A percentile compares a stretch with the other conserved stretches of the same genome.
Conservation (phyloP, 495 filamentous ascomycete species). For the Neurospora sp. region DNA sequence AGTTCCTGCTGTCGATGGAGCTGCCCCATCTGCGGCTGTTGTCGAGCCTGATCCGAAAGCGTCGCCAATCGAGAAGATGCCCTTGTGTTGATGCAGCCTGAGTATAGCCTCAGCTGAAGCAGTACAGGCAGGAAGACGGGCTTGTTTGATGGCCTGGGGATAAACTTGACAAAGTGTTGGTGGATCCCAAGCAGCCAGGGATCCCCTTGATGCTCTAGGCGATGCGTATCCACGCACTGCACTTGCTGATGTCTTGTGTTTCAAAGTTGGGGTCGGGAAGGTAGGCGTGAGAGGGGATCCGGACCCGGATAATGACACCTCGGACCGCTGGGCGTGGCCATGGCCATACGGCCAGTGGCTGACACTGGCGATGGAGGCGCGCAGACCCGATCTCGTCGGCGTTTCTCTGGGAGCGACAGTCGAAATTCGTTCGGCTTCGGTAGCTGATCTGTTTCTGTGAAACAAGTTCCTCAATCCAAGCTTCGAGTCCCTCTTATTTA, state of each 20-base stretch:
- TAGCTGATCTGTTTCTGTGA: conserved; percentile 22
- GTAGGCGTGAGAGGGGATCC: background rate
- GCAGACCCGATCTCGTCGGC: conserved; percentile 23
- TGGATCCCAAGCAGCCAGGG: conserved; percentile 51
- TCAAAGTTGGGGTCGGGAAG: conserved; percentile 15
- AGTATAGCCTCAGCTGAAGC: conserved; percentile 49
- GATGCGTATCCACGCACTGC: conserved; percentile 15
- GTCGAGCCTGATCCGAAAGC: conserved; percentile 26
- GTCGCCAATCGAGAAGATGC: conserved; percentile 32
- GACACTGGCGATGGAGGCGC: conserved; percentile 34
- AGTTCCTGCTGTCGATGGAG: background rate
- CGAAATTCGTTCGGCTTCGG: conserved; percentile 12
- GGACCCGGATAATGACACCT: conserved; percentile 21
- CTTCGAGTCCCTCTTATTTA: conserved; percentile 36
- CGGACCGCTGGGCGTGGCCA: conserved; percentile 24
- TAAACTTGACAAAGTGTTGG: conserved; percentile 88
- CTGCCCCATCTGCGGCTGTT: background rate
- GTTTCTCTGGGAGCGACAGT: conserved; percentile 10
- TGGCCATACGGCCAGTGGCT: conserved; percentile 29
- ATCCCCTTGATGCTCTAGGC: conserved; percentile 6
- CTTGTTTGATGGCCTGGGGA: conserved; percentile 60
- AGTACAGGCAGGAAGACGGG: conserved; percentile 41
- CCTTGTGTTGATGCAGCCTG: conserved; percentile 45
- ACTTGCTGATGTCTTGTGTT: conserved; percentile 28
- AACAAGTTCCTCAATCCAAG: conserved; percentile 41